These are phyloP conservation scores for Tylopilus felleus DNA, from an alignment of 768 basidiomycete species.

Conservation along the genomic window DNA sequence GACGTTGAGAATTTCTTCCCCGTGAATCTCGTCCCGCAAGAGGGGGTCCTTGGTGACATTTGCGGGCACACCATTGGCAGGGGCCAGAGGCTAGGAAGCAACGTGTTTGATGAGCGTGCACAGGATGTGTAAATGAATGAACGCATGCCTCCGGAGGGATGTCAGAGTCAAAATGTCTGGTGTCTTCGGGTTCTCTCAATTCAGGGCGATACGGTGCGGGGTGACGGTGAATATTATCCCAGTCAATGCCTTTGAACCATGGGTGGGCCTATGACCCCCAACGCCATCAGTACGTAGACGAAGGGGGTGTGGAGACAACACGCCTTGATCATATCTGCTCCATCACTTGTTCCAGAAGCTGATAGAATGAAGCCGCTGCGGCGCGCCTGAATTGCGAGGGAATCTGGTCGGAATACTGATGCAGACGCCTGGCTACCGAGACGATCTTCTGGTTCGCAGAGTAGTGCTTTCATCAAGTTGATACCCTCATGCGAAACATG, in stretches of 20 bases:
- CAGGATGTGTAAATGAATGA: slow-evolving; percentile 25
- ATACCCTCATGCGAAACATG: slow-evolving; percentile 84
- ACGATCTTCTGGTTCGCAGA: slow-evolving; percentile 95
- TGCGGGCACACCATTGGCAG: slow-evolving; percentile 79
- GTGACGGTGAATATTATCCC: slow-evolving; percentile 78
- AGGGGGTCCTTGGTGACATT: slow-evolving; percentile 89
- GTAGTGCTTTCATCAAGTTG: slow-evolving; percentile 81
- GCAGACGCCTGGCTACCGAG: slow-evolving; percentile 72
- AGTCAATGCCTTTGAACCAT: slow-evolving; percentile 92
- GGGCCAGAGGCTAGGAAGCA: slow-evolving; percentile 71
- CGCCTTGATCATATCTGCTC: slow-evolving; percentile 89
- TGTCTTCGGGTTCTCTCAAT: slow-evolving; percentile 78
- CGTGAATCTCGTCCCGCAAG: slow-evolving; percentile 80
- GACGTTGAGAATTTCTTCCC: slow-evolving; percentile 81
- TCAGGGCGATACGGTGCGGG: slow-evolving; percentile 89
- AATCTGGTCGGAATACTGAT: slow-evolving; percentile 72
- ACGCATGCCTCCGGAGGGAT: slow-evolving; percentile 81
- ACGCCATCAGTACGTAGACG: slow-evolving; percentile 16
- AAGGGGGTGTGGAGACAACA: slow-evolving; percentile 19
- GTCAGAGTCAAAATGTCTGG: slow-evolving; percentile 92
- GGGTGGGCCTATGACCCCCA: slow-evolving; percentile 60
- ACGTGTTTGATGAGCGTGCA: slow-evolving; percentile 30
- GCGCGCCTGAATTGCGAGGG: slow-evolving; percentile 69
- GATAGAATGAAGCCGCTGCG: slow-evolving; percentile 68
- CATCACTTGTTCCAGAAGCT: slow-evolving; percentile 59